Evolutionary conservation across 2,329 filamentous ascomycete species (phyloP).

Genomic region (Knufia fluminis): DNA sequence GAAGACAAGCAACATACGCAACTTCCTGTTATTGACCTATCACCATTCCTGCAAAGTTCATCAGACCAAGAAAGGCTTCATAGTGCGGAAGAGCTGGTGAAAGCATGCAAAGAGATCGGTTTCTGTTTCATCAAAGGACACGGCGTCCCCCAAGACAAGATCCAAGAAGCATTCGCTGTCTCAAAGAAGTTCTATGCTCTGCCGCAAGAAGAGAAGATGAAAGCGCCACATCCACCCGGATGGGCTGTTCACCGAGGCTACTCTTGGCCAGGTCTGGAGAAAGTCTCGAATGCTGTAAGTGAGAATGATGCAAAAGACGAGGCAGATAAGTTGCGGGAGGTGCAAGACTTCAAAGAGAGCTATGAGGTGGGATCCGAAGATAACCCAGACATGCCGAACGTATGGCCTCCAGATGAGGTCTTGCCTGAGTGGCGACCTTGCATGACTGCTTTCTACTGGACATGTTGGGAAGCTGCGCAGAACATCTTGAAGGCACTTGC

Average conservation of each 20-base stretch:
- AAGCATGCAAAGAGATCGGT: conserved; percentile 37
- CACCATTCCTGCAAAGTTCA: neutral
- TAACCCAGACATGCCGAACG: conserved; percentile 38
- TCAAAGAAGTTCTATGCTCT: conserved; percentile 38
- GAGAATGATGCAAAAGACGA: conserved; percentile 30
- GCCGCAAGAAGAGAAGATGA: conserved; percentile 38
- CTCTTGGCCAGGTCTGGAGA: conserved; percentile 46
- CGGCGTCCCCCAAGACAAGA: conserved; percentile 30
- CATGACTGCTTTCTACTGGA: conserved; percentile 43
- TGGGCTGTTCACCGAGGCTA: conserved; percentile 46
- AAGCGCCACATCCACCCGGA: conserved; percentile 43
- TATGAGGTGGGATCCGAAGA: conserved; percentile 45
- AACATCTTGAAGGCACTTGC: conserved; percentile 38
- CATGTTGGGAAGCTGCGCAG: conserved; percentile 47
- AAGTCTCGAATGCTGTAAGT: conserved; percentile 40
- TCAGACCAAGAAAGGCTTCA: conserved; percentile 4
- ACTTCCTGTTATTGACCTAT: conserved; percentile 4
- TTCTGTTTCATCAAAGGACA: conserved; percentile 43
- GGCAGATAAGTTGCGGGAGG: conserved; percentile 31
- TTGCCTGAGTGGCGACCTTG: conserved; percentile 41
- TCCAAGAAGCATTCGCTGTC: conserved; percentile 38
- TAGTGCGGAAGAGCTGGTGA: conserved; percentile 32
- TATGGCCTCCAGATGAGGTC: conserved; percentile 40
- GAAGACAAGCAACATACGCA: neutral
- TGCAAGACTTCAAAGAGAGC: conserved; percentile 45